phyloP scores from a whole-genome alignment of 768 basidiomycete genomes.

The Pleurotus djamor region DNA sequence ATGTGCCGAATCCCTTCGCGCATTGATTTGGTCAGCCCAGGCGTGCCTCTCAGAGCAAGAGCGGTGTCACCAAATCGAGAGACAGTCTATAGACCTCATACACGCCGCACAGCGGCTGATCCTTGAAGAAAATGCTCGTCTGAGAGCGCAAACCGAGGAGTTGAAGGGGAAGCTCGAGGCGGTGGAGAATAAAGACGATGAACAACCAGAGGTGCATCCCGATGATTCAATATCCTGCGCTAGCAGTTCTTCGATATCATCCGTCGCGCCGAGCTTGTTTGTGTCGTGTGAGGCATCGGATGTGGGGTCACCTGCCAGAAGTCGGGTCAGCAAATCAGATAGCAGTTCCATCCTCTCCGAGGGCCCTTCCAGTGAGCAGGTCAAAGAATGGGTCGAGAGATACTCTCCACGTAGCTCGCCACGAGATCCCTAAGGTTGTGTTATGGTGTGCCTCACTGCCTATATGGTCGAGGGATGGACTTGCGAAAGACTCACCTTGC shows the following conservation, averaged over 20 bases:
- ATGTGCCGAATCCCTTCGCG: neutral
- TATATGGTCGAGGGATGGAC: too few species aligned
- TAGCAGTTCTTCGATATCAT: neutral
- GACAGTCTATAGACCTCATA: neutral
- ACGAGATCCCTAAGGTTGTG: too few species aligned
- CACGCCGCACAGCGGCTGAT: neutral
- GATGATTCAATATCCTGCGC: neutral
- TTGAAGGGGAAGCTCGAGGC: neutral
- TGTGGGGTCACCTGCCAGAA: neutral
- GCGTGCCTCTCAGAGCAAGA: neutral
- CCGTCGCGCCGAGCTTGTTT: neutral
- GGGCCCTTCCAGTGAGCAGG: too few species aligned
- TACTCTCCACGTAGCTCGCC: too few species aligned
- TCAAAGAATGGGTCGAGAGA: too few species aligned
- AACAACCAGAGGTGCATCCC: neutral
- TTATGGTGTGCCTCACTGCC: too few species aligned
- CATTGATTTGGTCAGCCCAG: neutral
- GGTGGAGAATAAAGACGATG: neutral
- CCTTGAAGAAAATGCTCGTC: neutral
- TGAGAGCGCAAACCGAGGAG: neutral
- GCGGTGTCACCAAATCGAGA: neutral
- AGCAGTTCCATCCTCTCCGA: neutral
- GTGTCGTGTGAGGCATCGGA: neutral
- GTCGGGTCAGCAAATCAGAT: neutral
- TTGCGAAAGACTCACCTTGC: too few species aligned